Evolutionary conservation across 1,139 yeast genomes (phyloP), one percentile per base, ranked within the genome.

Genomic region (Hansenula lynferdii): DNA sequence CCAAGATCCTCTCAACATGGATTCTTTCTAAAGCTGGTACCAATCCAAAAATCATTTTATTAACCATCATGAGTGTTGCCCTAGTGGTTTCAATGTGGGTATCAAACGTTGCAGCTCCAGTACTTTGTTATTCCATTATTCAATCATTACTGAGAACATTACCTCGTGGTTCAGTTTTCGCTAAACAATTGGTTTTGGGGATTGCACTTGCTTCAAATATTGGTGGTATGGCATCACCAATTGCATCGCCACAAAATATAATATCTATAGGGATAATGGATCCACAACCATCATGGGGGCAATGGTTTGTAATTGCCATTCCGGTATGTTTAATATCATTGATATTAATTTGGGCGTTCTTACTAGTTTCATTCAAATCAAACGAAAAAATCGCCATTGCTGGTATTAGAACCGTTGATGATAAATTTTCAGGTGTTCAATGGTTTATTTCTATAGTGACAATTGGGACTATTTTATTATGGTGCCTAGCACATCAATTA

Each of bases 181-280:
- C 89, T 10, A 81, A 85, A 57, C 90, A 95, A 3, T 68, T 90
- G 51, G 85, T 90, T 33, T 65, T 90, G 37, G 97, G 97, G 38
- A 84, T 90, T 51, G 97, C 97, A 0, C 66, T 90, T 41, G 94
- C 97, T 2, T 84, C 96, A 5, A 87, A 90, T 57, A 70, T 90
- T 41, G 97, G 96, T 21, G 97, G 97, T 52, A 89, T 89, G 95
- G 84, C 95, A 0, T 86, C 96, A 3, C 97, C 97, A 11, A 90
- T 90, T 56, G 87, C 97, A 1, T 85, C 96, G 8, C 97, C 97
- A 5, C 97, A 90, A 58, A 90, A 90, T 60, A 85, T 90, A 47
- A 80, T 90, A 54, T 95, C 96, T 1, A 69, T 90, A 38, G 87
- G 87, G 45, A 70, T 83, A 48, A 90, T 90, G 97, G 69, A 67